A percentile compares a stretch with the other conserved stretches of the same genome.
Evolutionary conservation across 2,329 filamentous ascomycete species (phyloP).

Genomic region (Fusarium sp.): DNA sequence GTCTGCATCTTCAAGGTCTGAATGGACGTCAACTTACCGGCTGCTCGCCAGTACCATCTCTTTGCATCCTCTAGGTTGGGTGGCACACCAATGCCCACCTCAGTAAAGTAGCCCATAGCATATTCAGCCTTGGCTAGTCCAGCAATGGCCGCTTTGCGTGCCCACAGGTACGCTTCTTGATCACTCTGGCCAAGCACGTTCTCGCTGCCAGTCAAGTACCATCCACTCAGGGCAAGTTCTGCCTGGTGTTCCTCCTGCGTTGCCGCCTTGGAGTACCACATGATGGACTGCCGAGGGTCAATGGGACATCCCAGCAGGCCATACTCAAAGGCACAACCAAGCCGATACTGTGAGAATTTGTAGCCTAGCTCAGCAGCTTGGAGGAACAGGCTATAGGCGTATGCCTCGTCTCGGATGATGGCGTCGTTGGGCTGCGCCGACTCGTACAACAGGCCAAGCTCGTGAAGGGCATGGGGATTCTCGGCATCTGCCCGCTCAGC

Average conservation of each 20-base stretch:
- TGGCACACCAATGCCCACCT: conserved; percentile 88
- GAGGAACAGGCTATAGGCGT: conserved; percentile 81
- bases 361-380: conserved; percentile 89
- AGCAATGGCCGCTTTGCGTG: conserved; percentile 86
- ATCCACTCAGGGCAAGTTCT: conserved; percentile 83
- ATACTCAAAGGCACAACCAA: conserved; percentile 90
- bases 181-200: conserved; percentile 90
- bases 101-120: conserved; percentile 96
- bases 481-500: conserved; percentile 86
- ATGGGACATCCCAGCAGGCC: conserved; percentile 82
- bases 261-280: conserved; percentile 92
- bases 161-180: conserved; percentile 97
- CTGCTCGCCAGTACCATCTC: conserved; percentile 97
- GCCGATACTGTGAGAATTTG: conserved; percentile 91
- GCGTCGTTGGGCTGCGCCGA: conserved; percentile 71
- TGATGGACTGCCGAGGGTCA: conserved; percentile 83
- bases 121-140: conserved; percentile 94
- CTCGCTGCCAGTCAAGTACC: conserved; percentile 92
- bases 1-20: background rate
- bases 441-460: conserved; percentile 74
- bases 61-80: conserved; percentile 93
- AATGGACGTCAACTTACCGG: conserved; percentile 70
- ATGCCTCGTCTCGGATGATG: conserved; percentile 80
- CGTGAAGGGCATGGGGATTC: conserved; percentile 94
- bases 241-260: conserved; percentile 93